A percentile compares a stretch with the other conserved stretches of the same genome.
Conservation (phyloP, 495 filamentous ascomycete species). For the Tuber indicum region DNA sequence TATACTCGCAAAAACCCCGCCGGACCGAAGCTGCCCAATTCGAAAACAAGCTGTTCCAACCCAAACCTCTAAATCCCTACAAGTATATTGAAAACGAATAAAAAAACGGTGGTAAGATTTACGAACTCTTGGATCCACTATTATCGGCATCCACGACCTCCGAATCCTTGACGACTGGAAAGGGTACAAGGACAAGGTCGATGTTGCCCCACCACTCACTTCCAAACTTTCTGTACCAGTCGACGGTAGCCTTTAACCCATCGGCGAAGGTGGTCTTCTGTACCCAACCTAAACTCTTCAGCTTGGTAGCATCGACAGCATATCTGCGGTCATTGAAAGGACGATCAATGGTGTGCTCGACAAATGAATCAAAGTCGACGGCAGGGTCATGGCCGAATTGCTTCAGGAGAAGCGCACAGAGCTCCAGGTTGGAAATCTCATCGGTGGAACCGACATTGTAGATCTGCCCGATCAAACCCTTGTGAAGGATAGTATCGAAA, state of each 20-base stretch:
- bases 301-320: conserved; percentile 60
- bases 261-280: conserved; percentile 57
- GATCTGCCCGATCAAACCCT: conserved; percentile 57
- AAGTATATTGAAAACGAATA: not conserved
- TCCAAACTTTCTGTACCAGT: conserved; percentile 61
- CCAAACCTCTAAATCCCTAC: conserved; percentile 4
- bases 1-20: conserved; percentile 3
- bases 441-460: conserved; percentile 68
- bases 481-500: conserved; percentile 70
- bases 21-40: conserved; percentile 2
- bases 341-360: conserved; percentile 61
- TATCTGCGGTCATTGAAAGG: conserved; percentile 70
- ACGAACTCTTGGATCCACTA: not conserved
- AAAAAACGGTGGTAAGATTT: not conserved
- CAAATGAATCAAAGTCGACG: conserved; percentile 46
- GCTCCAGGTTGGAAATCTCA: conserved; percentile 57
- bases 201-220: conserved; percentile 70
- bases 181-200: conserved; percentile 55
- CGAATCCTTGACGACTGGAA: conserved; percentile 51
- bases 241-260: conserved; percentile 59
- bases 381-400: conserved; percentile 45
- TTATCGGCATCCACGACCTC: conserved; percentile 41
- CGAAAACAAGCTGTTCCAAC: conserved; percentile 3
- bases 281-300: conserved; percentile 59
- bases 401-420: conserved; percentile 55